Evolutionary conservation across 2,329 filamentous ascomycete species (phyloP), one percentile per base, ranked within the genome.

Genomic region (Cytospora paraplurivora): DNA sequence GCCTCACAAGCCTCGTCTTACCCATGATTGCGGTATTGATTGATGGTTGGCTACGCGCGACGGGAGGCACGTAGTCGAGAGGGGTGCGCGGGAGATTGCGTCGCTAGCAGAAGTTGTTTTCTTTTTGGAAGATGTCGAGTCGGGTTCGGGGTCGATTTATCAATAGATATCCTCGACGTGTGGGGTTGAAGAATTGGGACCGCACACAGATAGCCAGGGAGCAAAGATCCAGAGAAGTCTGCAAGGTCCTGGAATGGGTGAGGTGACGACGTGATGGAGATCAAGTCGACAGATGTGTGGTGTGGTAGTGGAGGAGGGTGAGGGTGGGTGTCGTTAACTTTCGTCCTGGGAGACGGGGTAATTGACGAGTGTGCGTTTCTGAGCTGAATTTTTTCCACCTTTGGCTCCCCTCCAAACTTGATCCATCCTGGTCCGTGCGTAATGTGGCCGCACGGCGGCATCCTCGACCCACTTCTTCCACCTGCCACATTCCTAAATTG

Each of bases 1-100:
- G 62, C 58, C 67, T 59, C 58, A 33, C 59, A 57, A 62, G 64
- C 63, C 58, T 64, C 67, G 56, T 35, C 62, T 66, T 77, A 87
- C 84, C 81, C 84, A 87, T 87, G 81, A 79, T 87, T 84, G 83
- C 83, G 82, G 79, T 78, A 52, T 58, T 58, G 47, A 12, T 41
- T 35, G 6, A 37, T 77, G 75, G 73, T 72, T 71, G 75, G 75
- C 74, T 71, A 78, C 76, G 80, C 80, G 81, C 81, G 78, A 76
- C 78, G 74, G 77, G 69, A 47, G 56, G 65, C 65, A 62, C 65
- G 65, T 65, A 65, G 59, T 65, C 59, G 37, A 50, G 47, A 19
- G 50, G 52, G 59, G 49, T 38, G 59, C 59, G 64, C 49, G 34
- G 58, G 12, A 17, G 35, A 55, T 4, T 21, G 44, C 3, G 65